Base-by-base conservation (phyloP, 2,329 filamentous ascomycete genomes). In the Fusarium globosum region DNA sequence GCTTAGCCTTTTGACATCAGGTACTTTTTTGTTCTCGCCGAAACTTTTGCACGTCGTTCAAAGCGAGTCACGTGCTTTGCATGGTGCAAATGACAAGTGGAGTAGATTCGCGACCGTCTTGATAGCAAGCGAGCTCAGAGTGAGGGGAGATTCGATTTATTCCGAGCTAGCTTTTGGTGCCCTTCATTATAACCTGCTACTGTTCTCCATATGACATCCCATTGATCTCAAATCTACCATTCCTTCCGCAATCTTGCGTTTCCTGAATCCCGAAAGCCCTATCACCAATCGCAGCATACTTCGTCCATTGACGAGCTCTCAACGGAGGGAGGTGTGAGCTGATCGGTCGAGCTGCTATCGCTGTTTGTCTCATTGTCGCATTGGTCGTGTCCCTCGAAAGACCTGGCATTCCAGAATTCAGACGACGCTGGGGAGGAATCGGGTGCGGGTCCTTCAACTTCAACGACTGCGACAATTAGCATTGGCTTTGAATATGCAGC, bases 311-410 rank as follows among this genome's bases (percentile, higher is more conserved):
- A 9, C 5, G 12, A 35, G 16, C 16, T 13, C 16, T 23, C 8
- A 13, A n/a, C 11, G 6, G n/a, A 51, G 6, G 6, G 4, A 15
- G 48, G 12, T 35, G 15, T 49, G 16, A 23, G 2, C n/a, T 15
- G 16, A 16, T 6, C 3, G 0, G 20, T 11, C 20, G 4, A 15
- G 8, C 9, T 21, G 6, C 4, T 4, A 11, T 21, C 4, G 4
- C 20, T 28, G 20, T 16, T 2, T 6, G 20, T 15, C 20, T 11
- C 16, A 16, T 6, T n/a, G 20, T 30, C 20, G 4, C 20, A 18
- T 1, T 35, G 15, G 8, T 7, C 3, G 2, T 9, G 30, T 35
- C 21, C 11, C 28, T 33, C 6, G 21, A 33, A 10, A 33, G 10
- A 6, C 26, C 6, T 26, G 26, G 26, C 6, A 6, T n/a, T 6